A percentile compares a stretch with the other conserved stretches of the same genome.
Evolutionary conservation across 352 stramenopile genomes (phyloP).

Genomic region (Phytophthora crassamura): DNA sequence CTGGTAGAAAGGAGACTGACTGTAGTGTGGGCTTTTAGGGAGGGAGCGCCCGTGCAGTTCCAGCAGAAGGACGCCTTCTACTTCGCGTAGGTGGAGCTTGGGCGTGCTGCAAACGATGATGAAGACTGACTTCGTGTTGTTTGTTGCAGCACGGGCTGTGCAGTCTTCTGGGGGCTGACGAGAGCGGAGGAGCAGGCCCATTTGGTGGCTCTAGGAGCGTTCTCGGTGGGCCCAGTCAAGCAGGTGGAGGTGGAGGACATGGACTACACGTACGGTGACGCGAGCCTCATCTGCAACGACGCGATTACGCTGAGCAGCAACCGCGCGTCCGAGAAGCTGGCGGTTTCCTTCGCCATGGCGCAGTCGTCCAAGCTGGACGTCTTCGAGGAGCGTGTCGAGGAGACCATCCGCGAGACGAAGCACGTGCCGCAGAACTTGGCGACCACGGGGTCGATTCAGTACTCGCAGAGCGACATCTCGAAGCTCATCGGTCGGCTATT

Average conservation of each 20-base stretch:
- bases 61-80: constrained; percentile 89
- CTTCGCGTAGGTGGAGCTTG: constrained; percentile 61
- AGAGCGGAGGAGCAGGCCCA: constrained; percentile 83
- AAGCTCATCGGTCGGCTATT: constrained; percentile 92
- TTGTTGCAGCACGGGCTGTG: constrained; percentile 72
- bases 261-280: constrained; percentile 86
- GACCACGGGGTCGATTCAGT: constrained; percentile 88
- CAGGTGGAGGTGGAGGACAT: constrained; percentile 91
- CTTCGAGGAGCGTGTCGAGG: constrained; percentile 91
- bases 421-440: constrained; percentile 92
- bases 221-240: constrained; percentile 75
- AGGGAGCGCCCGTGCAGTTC: constrained; percentile 47
- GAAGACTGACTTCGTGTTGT: not conserved
- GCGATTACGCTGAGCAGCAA: constrained; percentile 86
- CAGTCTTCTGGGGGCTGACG: constrained; percentile 91
- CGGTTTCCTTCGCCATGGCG: constrained; percentile 93
- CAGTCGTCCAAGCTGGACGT: constrained; percentile 94
- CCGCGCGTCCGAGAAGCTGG: constrained; percentile 90
- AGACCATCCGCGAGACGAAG: constrained; percentile 88
- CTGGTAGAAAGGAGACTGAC: not conserved
- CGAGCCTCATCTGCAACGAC: constrained; percentile 80
- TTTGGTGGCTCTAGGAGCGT: constrained; percentile 60
- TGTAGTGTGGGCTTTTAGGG: constrained; percentile 8
- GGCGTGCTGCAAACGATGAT: not conserved
- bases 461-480: constrained; percentile 91